These are phyloP conservation scores for Uncinocarpus reesii DNA, from an alignment of 2,329 filamentous ascomycete species.

Conservation along the genomic window DNA sequence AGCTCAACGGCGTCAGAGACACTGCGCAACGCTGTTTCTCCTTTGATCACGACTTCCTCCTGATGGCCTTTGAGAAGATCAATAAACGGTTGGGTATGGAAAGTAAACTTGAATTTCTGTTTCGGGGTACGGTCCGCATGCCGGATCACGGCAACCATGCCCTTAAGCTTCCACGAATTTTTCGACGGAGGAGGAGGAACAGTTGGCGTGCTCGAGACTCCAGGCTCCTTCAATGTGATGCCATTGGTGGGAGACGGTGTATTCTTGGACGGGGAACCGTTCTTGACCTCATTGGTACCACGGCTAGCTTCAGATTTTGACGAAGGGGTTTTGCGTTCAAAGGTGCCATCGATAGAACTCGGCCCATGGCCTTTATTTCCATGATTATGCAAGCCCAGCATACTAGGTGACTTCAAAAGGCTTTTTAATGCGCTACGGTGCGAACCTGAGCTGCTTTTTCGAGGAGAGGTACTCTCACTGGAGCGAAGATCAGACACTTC, in stretches of 20 bases:
- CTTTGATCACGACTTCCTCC: constrained; percentile 89
- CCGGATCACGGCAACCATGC: constrained; percentile 89
- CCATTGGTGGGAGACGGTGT: background rate
- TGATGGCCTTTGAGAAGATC: constrained; percentile 89
- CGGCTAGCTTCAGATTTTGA: constrained; percentile 1
- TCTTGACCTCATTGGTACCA: background rate
- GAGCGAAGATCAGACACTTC: constrained; percentile 29
- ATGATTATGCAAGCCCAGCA: constrained; percentile 47
- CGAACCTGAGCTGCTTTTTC: constrained; percentile 32
- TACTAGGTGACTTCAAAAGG: constrained; percentile 55
- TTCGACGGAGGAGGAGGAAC: constrained; percentile 60
- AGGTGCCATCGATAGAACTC: constrained; percentile 37
- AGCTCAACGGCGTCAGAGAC: constrained; percentile 79
- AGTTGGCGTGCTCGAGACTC: constrained; percentile 14
- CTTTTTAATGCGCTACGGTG: constrained; percentile 46
- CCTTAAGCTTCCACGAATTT: constrained; percentile 96
- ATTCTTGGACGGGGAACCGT: background rate
- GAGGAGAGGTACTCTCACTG: constrained; percentile 25
- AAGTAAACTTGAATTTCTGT: constrained; percentile 99
- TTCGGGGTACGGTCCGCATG: constrained; percentile 97
- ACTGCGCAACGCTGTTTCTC: constrained; percentile 76
- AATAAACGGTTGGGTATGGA: constrained; percentile 93
- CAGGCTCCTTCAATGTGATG: background rate
- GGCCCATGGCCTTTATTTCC: constrained; percentile 30
- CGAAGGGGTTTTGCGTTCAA: constrained; percentile 4